These are phyloP conservation scores for Colletotrichum filicis DNA, from an alignment of 2,329 filamentous ascomycete genomes.

Conservation along the genomic window DNA sequence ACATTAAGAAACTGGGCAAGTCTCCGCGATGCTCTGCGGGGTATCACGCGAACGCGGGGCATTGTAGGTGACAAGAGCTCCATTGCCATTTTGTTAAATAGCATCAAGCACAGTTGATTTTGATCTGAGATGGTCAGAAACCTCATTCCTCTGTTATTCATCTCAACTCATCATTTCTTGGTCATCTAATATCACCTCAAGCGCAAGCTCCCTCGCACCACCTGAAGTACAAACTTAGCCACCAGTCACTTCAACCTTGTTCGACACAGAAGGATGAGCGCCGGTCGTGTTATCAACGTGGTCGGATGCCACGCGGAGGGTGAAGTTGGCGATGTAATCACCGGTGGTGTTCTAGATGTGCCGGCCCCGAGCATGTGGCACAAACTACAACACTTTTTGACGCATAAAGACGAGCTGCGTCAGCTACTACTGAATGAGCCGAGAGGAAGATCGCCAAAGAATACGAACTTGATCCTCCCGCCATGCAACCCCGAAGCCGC, in stretches of 20 bases:
- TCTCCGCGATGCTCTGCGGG: background rate
- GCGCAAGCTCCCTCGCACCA: too few relatives aligned
- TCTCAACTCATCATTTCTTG: too few relatives aligned
- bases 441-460: constrained; percentile 49
- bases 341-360: constrained; percentile 57
- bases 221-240: too few relatives aligned
- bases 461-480: constrained; percentile 48
- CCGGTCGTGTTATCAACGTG: constrained; percentile 40
- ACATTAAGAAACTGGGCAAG: background rate
- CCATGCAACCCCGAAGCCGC: constrained; percentile 53
- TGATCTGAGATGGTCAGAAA: too few relatives aligned
- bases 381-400: constrained; percentile 55
- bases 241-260: too few relatives aligned
- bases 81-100: background rate
- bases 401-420: constrained; percentile 48
- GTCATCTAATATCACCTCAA: too few relatives aligned
- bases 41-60: background rate
- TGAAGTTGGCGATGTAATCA: constrained; percentile 60
- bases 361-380: constrained; percentile 58
- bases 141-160: too few relatives aligned
- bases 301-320: constrained; percentile 53
- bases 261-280: background rate
- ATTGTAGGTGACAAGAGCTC: background rate
- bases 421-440: constrained; percentile 53
- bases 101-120: background rate